Evolutionary conservation across 2,329 filamentous ascomycete genomes (phyloP), one percentile per base, ranked within the genome.

Genomic region (Pseudocercospora crystallina): DNA sequence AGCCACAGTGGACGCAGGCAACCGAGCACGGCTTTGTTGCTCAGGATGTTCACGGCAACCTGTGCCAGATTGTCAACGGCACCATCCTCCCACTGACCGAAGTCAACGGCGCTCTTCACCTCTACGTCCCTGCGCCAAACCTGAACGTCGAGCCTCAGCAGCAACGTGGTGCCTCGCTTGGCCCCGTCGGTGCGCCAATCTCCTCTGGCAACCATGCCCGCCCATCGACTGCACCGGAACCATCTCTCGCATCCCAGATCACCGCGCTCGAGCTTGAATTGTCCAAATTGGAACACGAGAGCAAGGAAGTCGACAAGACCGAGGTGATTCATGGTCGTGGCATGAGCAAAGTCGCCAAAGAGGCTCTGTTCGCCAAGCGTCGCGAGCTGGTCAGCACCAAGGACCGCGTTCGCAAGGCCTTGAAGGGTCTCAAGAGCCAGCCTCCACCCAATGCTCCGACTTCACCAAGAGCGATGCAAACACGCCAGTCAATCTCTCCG

Each of bases 41-140:
- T 14, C 68, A 71, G 37, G 69, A 71, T 46, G 49, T 60, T 4
- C 49, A 65, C 36, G 70, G 70, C 15, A 63, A 64, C 40, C 57
- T 70, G 12, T 70, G 61, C 47, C 70, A 72, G 58, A 66, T 69
- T 35, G 64, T 72, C 36, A 61, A 70, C 49, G 67, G 68, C 50
- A 63, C 61, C 13, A 60, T 71, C 38, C 38, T 70, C 45, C 68
- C 65, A 15, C 60, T 72, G 5, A 57, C 60, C 12, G 61, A 65
- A 43, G 54, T 65, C 13, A 63, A 70, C 34, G 68, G 68, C 30
- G 60, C 61, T 15, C 61, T 67, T 30, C 63, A 61, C 32, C 63
- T 71, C 9, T 66, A 67, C 58, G 67, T 69, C 43, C 60, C 64
- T 11, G 67, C 69, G 12, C 66, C 69, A 5, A 71, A 72, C 46